phyloP scores from a whole-genome alignment of 73 alveolate genomes.

The Uronychia setigera region DNA sequence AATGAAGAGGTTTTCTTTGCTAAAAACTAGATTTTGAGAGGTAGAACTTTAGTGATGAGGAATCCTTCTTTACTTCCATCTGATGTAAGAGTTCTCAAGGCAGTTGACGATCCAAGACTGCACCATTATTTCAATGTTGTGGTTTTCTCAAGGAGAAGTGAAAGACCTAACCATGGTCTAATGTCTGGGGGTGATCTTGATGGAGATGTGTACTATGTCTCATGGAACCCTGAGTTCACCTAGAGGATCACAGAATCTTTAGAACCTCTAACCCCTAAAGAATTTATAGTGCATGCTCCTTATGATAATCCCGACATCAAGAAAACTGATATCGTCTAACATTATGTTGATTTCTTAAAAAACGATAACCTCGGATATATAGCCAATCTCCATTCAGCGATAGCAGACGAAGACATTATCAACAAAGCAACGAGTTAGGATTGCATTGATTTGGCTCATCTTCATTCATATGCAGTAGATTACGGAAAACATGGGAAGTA shows the following conservation, averaged over 20 bases:
- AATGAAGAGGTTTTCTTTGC: not conserved
- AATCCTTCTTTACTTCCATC: conserved; percentile 49
- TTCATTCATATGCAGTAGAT: conserved; percentile 80
- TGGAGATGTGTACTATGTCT: conserved; percentile 85
- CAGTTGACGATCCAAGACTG: conserved; percentile 73
- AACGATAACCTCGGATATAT: conserved; percentile 67
- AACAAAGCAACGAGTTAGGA: conserved; percentile 53
- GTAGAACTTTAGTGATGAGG: not conserved
- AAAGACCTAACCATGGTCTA: conserved; percentile 70
- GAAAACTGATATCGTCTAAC: no score
- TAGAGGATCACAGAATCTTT: conserved; percentile 8
- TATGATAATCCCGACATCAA: no score
- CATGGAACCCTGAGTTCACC: conserved; percentile 60
- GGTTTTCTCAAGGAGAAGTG: conserved; percentile 82
- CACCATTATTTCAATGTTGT: conserved; percentile 75
- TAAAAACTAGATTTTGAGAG: not conserved
- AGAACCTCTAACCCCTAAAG: no score
- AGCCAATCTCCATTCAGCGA: conserved; percentile 69
- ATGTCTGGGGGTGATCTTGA: conserved; percentile 92
- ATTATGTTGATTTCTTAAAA: conserved; percentile 55
- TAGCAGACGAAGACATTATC: conserved; percentile 65
- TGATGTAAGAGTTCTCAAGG: conserved; percentile 75
- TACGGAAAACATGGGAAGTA: conserved; percentile 74
- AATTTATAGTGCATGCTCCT: no score
- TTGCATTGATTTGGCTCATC: conserved; percentile 65